Evolutionary conservation across 306 rosid species (phyloP).

Genomic region (Pyrus betulifolia): DNA sequence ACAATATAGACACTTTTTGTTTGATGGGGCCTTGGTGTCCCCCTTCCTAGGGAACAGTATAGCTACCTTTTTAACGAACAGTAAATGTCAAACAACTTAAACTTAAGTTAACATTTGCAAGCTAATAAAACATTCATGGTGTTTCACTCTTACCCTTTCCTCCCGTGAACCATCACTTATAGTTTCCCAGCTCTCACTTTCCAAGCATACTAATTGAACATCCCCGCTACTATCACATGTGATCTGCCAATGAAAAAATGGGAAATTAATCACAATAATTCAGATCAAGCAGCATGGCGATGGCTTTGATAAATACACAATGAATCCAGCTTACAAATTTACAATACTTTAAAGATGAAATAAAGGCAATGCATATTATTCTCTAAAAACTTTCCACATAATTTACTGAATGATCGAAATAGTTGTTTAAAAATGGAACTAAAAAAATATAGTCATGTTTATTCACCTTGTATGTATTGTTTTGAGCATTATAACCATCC

Average conservation of each 20-base stretch:
- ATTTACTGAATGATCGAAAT: neutral
- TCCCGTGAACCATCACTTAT: slow-evolving; percentile 8
- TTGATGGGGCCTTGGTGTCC: too few species aligned
- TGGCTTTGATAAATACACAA: neutral
- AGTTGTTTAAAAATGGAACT: neutral
- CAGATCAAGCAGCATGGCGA: neutral
- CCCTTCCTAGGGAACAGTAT: too few species aligned
- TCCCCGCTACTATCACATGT: slow-evolving; percentile 16
- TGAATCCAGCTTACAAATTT: neutral
- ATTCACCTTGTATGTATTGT: slow-evolving; percentile 22
- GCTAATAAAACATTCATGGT: neutral
- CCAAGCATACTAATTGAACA: slow-evolving; percentile 28
- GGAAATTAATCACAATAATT: neutral
- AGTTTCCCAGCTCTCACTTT: slow-evolving; percentile 28
- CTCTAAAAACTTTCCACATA: neutral
- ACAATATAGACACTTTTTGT: neutral
- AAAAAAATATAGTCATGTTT: neutral
- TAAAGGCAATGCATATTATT: neutral
- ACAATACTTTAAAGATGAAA: neutral
- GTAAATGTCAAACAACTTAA: neutral
- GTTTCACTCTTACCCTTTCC: slow-evolving; percentile 33
- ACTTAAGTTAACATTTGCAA: neutral
- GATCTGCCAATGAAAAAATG: slow-evolving; percentile 18
- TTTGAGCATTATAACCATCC: slow-evolving; percentile 13
- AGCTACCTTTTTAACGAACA: neutral